Evolutionary conservation across 2,329 filamentous ascomycete species (phyloP).

Genomic region (Aspergillus floridensis): DNA sequence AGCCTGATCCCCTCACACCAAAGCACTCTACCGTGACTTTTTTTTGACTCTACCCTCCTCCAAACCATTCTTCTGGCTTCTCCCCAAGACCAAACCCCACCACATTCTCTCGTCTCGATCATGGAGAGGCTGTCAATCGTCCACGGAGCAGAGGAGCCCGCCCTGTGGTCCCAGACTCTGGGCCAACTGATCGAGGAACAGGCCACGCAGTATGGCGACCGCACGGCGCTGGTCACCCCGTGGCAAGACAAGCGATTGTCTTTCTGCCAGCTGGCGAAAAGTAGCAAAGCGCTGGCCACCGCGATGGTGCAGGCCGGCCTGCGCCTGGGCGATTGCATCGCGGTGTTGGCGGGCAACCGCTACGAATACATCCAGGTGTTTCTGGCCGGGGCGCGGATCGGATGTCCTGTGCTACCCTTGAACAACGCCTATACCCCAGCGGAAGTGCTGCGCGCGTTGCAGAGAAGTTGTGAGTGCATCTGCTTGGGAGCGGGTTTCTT

Average conservation of each 20-base stretch:
- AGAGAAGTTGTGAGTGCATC: neutral
- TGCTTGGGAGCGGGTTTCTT: neutral
- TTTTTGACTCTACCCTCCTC: too few species aligned
- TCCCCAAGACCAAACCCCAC: too few species aligned
- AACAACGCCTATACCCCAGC: constrained; percentile 72
- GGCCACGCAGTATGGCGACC: neutral
- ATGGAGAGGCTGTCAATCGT: neutral
- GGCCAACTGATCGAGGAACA: neutral
- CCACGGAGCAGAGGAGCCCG: neutral
- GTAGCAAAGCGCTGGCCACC: neutral
- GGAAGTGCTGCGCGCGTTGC: constrained; percentile 22
- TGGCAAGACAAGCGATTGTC: neutral
- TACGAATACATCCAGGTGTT: constrained; percentile 58
- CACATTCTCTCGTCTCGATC: neutral
- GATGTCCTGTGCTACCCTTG: constrained; percentile 50
- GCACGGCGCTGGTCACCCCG: neutral
- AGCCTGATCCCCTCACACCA: too few species aligned
- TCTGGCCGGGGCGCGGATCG: constrained; percentile 62
- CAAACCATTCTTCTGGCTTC: too few species aligned
- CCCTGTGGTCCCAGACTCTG: neutral
- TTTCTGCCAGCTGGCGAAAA: neutral
- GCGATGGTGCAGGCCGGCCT: constrained; percentile 56
- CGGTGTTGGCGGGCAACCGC: constrained; percentile 62
- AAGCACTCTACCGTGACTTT: too few species aligned
- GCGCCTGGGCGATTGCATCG: constrained; percentile 62